Conservation (phyloP, 805 yeast species). For the Maudiozyma serrabonitensis region DNA sequence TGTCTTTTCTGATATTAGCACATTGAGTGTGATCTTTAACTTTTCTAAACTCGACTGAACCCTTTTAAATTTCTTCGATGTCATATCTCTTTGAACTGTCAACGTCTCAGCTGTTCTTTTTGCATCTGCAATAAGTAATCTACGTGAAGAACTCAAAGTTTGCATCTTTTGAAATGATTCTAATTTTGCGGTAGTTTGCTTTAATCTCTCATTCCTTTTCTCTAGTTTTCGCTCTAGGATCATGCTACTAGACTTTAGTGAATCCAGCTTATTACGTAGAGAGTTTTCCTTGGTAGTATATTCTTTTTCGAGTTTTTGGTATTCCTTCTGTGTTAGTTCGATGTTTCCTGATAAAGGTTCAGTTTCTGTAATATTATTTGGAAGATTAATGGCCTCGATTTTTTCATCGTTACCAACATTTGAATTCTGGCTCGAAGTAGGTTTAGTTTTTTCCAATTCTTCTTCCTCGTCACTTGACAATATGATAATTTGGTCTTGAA, state of each 20-base stretch:
- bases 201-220: constrained; percentile 17
- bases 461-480: neutral
- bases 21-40: constrained; percentile 5
- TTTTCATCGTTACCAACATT: neutral
- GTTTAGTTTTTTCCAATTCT: neutral
- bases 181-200: constrained; percentile 6
- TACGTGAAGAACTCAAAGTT: constrained; percentile 9
- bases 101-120: constrained; percentile 4
- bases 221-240: constrained; percentile 17
- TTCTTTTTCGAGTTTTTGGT: constrained; percentile 2
- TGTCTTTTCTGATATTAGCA: constrained; percentile 9
- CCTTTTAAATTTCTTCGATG: constrained; percentile 13
- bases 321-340: neutral
- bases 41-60: constrained; percentile 7
- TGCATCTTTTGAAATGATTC: constrained; percentile 5
- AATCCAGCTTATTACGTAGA: constrained; percentile 7
- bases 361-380: neutral
- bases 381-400: too few species aligned
- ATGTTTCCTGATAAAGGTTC: neutral
- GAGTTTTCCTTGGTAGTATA: constrained; percentile 6
- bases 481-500: neutral
- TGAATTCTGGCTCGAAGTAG: neutral
- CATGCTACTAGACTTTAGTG: constrained; percentile 11
- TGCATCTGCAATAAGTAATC: constrained; percentile 12
- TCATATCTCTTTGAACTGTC: constrained; percentile 10